These are phyloP conservation scores for Solanum medicagineum DNA, from an alignment of 257 asterid species.

Conservation along the genomic window DNA sequence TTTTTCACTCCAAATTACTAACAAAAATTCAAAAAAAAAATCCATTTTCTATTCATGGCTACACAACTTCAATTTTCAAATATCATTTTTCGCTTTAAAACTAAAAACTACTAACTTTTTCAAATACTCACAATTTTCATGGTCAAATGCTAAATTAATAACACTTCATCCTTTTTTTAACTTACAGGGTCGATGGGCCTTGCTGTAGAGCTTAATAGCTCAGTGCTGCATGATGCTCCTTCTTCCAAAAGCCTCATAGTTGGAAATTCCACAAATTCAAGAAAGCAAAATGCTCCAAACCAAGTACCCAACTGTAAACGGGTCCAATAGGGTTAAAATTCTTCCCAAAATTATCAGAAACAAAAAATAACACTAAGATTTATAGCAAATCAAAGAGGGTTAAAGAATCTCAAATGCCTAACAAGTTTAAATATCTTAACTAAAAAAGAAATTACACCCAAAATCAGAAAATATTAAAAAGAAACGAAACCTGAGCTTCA, in stretches of 20 bases:
- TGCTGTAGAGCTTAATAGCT: slow-evolving; percentile 4
- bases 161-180: background rate
- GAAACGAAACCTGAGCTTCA: background rate
- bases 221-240: slow-evolving; percentile 48
- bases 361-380: background rate
- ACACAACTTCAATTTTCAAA: background rate
- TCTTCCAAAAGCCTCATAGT: slow-evolving; percentile 51
- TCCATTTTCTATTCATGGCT: background rate
- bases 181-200: background rate
- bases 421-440: background rate
- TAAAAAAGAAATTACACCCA: background rate
- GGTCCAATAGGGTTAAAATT: background rate
- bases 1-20: background rate
- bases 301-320: background rate
- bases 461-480: background rate
- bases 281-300: background rate
- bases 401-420: background rate
- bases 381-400: background rate
- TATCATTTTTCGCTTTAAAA: background rate
- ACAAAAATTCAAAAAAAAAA: background rate
- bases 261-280: background rate
- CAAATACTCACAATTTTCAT: background rate
- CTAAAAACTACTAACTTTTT: background rate
- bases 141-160: background rate
- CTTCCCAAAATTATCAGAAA: background rate